Conservation (phyloP, 345 rosid species). For the Litchi chinensis region DNA sequence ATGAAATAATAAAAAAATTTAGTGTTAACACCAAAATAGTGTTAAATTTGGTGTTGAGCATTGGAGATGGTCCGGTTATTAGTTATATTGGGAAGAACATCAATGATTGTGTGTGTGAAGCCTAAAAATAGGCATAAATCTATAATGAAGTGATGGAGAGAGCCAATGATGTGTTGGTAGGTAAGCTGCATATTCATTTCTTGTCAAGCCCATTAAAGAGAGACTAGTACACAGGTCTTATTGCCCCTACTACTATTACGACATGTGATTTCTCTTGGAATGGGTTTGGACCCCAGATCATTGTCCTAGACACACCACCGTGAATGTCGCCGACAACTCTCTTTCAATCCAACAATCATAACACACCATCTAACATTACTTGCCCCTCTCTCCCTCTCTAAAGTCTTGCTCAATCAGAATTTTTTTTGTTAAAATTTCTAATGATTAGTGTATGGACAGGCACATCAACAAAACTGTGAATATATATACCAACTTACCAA, state of each 20-base stretch:
- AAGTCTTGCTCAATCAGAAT: background rate
- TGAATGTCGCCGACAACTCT: background rate
- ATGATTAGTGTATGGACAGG: no score
- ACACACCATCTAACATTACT: background rate
- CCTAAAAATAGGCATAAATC: background rate
- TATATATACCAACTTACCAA: no score
- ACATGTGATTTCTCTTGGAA: background rate
- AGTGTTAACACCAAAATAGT: no score
- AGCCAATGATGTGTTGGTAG: conserved; percentile 1
- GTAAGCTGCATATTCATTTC: conserved; percentile 16
- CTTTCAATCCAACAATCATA: background rate
- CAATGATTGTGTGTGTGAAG: background rate
- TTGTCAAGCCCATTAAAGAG: conserved; percentile 6
- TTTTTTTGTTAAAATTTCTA: background rate
- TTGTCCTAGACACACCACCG: background rate
- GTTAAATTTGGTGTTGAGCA: no score
- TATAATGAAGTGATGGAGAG: background rate
- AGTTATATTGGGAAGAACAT: background rate
- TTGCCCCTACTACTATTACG: background rate
- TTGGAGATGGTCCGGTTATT: no score
- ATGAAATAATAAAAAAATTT: no score
- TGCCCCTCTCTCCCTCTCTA: background rate
- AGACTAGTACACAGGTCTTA: background rate
- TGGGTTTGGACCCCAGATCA: conserved; percentile 15
- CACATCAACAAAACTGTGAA: no score